phyloP scores from a whole-genome alignment of 768 basidiomycete species.

The Serendipita indica region DNA sequence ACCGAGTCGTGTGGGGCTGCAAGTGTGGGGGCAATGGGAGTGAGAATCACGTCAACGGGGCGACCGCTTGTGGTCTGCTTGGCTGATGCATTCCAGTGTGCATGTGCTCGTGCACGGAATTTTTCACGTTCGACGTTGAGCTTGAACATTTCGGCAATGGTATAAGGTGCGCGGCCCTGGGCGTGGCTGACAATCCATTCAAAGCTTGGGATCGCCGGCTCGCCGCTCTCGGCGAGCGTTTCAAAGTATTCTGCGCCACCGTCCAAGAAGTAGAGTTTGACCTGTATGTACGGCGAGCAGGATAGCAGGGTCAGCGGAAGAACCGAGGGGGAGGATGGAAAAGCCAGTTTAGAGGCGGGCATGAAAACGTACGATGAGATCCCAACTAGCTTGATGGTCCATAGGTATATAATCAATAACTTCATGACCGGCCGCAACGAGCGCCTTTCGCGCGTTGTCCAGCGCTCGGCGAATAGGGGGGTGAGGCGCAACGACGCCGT shows the following conservation, averaged over 20 bases:
- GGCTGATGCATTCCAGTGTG: constrained; percentile 32
- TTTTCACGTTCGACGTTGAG: constrained; percentile 31
- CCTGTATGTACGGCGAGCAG: constrained; percentile 17
- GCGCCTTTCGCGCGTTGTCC: constrained; percentile 25
- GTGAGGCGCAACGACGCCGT: constrained; percentile 35
- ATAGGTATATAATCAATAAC: constrained; percentile 36
- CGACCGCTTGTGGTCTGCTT: constrained; percentile 28
- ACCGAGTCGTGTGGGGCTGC: constrained; percentile 35
- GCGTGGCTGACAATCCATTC: constrained; percentile 32
- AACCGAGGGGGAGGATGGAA: not conserved
- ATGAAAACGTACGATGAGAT: constrained; percentile 29
- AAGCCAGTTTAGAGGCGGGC: not conserved
- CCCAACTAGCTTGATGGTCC: constrained; percentile 32
- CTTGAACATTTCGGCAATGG: constrained; percentile 30
- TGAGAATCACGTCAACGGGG: constrained; percentile 34
- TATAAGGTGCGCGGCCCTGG: constrained; percentile 24
- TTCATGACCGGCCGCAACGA: constrained; percentile 35
- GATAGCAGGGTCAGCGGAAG: constrained; percentile 6
- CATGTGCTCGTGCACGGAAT: constrained; percentile 27
- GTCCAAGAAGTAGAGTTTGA: constrained; percentile 35
- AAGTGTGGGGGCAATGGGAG: constrained; percentile 32
- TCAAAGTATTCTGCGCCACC: constrained; percentile 33
- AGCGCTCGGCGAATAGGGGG: constrained; percentile 34
- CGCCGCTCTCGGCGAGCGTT: constrained; percentile 22
- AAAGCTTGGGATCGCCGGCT: constrained; percentile 29